Conservation (phyloP, 2,329 filamentous ascomycete species). For the Venturia aucupariae region DNA sequence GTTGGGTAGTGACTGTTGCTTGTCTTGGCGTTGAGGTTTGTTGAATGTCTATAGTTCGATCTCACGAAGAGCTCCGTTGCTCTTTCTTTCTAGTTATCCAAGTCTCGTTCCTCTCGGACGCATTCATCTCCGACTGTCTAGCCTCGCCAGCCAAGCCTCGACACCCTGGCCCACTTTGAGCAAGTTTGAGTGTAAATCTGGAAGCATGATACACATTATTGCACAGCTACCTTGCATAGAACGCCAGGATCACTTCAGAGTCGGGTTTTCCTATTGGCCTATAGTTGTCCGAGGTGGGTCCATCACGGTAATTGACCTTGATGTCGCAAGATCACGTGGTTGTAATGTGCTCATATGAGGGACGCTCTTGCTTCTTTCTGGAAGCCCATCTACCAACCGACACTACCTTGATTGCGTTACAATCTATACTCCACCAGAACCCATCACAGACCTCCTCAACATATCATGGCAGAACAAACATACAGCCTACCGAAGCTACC, state of each 20-base stretch:
- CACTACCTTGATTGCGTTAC: too few species aligned
- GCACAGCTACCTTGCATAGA: not conserved
- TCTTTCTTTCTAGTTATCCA: not conserved
- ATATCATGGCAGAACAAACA: constrained; percentile 28
- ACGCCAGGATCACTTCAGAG: not conserved
- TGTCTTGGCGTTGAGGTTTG: not conserved
- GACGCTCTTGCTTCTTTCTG: not conserved
- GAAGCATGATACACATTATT: not conserved
- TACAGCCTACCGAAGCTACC: constrained; percentile 58
- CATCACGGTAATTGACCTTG: not conserved
- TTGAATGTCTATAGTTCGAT: not conserved
- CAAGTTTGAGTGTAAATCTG: not conserved
- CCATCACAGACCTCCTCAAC: not conserved
- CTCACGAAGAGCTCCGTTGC: not conserved
- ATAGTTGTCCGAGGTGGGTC: not conserved
- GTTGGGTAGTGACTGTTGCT: not conserved
- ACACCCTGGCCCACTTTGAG: not conserved
- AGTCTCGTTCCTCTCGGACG: not conserved
- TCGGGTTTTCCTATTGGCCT: not conserved
- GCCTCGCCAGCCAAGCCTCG: not conserved
- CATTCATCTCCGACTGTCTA: not conserved
- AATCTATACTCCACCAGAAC: not conserved
- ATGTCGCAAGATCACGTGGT: not conserved
- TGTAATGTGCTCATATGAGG: not conserved
- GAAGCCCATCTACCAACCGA: not conserved